Evolutionary conservation across 1,284 basidiomycete species (phyloP).

Genomic region (Leucoagaricus sp.): DNA sequence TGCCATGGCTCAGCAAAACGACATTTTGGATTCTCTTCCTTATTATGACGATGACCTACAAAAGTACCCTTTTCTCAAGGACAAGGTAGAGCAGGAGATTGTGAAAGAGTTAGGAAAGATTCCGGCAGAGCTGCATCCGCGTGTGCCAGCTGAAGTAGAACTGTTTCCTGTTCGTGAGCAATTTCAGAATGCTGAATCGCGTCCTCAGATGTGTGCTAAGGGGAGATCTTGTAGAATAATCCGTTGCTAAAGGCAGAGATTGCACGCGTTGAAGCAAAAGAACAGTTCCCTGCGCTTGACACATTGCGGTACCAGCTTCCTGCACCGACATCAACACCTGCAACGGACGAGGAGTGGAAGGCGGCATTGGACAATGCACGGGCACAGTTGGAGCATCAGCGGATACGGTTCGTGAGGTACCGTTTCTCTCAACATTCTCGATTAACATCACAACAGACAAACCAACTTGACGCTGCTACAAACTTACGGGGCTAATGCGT

Average conservation of each 20-base stretch:
- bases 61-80: slow-evolving; percentile 65
- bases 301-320: slow-evolving; percentile 80
- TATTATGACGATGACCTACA: slow-evolving; percentile 96
- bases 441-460: slow-evolving; percentile 49
- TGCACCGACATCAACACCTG: slow-evolving; percentile 63
- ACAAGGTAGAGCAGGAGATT: slow-evolving; percentile 74
- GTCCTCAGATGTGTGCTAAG: slow-evolving; percentile 2
- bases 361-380: slow-evolving; percentile 78
- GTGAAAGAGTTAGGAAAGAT: slow-evolving; percentile 61
- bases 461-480: slow-evolving; percentile 86
- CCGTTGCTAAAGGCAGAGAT: slow-evolving; percentile 73
- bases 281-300: slow-evolving; percentile 77
- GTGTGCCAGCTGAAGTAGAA: slow-evolving; percentile 68
- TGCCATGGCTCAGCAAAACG: slow-evolving; percentile 24
- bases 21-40: slow-evolving; percentile 83
- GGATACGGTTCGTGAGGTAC: slow-evolving; percentile 62
- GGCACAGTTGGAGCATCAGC: slow-evolving; percentile 90
- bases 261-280: slow-evolving; percentile 68
- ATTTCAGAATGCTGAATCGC: neutral
- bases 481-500: slow-evolving; percentile 88
- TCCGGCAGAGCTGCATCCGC: slow-evolving; percentile 60
- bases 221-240: slow-evolving; percentile 50
- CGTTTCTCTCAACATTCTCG: slow-evolving; percentile 1
- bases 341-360: slow-evolving; percentile 78
- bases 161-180: slow-evolving; percentile 74